Base-by-base conservation (phyloP, 495 filamentous ascomycete genomes). In the Aspergillus asperescens region DNA sequence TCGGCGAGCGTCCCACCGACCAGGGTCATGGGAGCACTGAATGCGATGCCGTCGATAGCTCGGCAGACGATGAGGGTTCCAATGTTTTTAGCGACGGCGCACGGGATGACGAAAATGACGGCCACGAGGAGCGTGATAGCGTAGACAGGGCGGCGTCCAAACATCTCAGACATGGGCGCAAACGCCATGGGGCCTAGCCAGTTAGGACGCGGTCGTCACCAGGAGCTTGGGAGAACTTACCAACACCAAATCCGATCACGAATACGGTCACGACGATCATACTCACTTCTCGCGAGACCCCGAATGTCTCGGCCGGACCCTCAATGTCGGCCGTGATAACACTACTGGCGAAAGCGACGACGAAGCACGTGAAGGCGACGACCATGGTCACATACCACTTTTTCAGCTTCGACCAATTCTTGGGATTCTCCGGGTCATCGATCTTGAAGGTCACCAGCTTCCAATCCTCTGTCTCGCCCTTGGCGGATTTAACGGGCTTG, bases 1-100 rank as follows among this genome's bases (percentile, higher is more conserved):
- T 92, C 88, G n/a, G 87, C 83, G 25, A 92, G 66, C 13, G 85
- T 89, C 20, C 88, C 88, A 44, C 87, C 88, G 15, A 90, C 86
- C 0, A 90, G 73, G 0, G 88, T 90, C 84, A 92, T 90, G 2
- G 88, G 88, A 0, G 88, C 87, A 19, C 82, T 86, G 64, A 90
- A 90, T 7, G 86, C 86, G 46, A 90, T 90, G 35, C 88, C 87
- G 51, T 89, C 86, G 49, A 92, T 85, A 20, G 79, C 63, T 56
- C 88, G 78, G 59, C 80, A 87, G 24, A 87, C 82, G 25, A 92
- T 72, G 5, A 92, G 76, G 0, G 86, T 90, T 45, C 68, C 77
- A 34, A 88, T 88, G 58, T 90, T 92, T 58, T 81, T 75, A 8
- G 88, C 69, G 0, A 90, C 79, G 3, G 87, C 86, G 57, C 86